phyloP scores from a whole-genome alignment of 2,329 filamentous ascomycete genomes.

The Alternaria angustiovoidea region DNA sequence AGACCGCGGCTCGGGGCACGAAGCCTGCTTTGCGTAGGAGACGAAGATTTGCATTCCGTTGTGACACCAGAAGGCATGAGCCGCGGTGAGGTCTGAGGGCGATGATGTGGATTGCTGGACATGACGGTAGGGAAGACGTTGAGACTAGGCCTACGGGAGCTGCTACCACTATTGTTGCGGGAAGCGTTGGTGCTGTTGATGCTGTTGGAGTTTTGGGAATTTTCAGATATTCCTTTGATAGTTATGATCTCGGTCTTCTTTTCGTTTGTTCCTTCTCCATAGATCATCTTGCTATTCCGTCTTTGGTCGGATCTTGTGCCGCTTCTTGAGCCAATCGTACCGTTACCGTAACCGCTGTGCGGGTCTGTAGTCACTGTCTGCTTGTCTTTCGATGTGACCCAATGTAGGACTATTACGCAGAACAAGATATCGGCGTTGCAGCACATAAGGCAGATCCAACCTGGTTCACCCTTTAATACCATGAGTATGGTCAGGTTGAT shows the following conservation, averaged over 20 bases:
- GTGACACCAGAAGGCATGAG: not conserved
- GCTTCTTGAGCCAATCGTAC: not conserved
- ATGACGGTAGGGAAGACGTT: not conserved
- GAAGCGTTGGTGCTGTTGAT: not conserved
- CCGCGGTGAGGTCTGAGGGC: not conserved
- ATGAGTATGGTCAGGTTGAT: constrained; percentile 67
- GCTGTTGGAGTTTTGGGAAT: not conserved
- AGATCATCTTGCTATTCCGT: not conserved
- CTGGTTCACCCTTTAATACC: constrained; percentile 67
- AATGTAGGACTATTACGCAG: constrained; percentile 66
- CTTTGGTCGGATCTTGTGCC: not conserved
- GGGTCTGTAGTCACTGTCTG: not conserved
- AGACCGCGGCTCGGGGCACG: not conserved
- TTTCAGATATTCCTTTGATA: not conserved
- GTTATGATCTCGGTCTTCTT: not conserved
- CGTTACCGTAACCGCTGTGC: not conserved
- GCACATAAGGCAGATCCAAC: constrained; percentile 71
- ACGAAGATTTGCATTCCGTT: constrained; percentile 1
- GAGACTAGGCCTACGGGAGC: not conserved
- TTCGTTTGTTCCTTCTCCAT: not conserved
- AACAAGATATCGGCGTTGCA: constrained; percentile 1
- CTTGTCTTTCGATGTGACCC: constrained; percentile 57
- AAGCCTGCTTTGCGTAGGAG: not conserved
- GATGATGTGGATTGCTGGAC: not conserved
- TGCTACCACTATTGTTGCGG: not conserved